phyloP scores from a whole-genome alignment of 163 green algal species.

The Scenedesmus sp. region DNA sequence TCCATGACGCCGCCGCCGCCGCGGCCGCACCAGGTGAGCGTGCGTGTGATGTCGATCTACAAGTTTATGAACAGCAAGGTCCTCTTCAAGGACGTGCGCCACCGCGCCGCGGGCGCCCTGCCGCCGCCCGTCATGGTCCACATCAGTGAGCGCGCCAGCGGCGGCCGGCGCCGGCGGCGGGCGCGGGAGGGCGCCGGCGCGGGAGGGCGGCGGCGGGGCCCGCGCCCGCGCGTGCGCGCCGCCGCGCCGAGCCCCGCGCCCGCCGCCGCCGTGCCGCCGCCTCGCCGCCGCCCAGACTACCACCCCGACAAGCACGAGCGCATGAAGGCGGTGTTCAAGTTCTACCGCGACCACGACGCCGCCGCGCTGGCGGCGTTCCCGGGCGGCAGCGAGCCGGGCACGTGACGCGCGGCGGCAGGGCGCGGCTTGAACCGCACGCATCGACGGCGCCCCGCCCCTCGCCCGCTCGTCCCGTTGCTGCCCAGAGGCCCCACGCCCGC shows the following conservation, averaged over 20 bases:
- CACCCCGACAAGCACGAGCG: constrained; percentile 86
- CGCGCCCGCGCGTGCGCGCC: no score
- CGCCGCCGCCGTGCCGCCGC: no score
- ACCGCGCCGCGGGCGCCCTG: constrained; percentile 56
- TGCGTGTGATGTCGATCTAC: constrained; percentile 83
- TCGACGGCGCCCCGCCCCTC: no score
- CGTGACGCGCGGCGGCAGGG: not conserved
- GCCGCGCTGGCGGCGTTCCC: constrained; percentile 71
- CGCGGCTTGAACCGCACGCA: no score
- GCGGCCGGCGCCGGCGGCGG: no score
- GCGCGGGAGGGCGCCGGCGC: no score
- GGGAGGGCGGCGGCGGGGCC: no score
- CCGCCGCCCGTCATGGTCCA: constrained; percentile 82
- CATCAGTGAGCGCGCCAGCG: constrained; percentile 68
- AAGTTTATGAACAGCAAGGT: constrained; percentile 93
- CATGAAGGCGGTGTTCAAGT: constrained; percentile 77
- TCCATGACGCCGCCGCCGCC: no score
- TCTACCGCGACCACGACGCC: constrained; percentile 71
- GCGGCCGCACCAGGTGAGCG: constrained; percentile 68
- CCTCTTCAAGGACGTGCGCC: constrained; percentile 83
- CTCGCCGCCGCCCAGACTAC: constrained; percentile 76
- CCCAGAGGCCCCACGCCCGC: no score
- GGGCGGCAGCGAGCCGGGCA: constrained; percentile 63
- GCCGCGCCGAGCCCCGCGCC: no score
- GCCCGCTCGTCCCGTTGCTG: no score